Evolutionary conservation across 2,329 filamentous ascomycete genomes (phyloP).

Genomic region (Cladophialophora exuberans): DNA sequence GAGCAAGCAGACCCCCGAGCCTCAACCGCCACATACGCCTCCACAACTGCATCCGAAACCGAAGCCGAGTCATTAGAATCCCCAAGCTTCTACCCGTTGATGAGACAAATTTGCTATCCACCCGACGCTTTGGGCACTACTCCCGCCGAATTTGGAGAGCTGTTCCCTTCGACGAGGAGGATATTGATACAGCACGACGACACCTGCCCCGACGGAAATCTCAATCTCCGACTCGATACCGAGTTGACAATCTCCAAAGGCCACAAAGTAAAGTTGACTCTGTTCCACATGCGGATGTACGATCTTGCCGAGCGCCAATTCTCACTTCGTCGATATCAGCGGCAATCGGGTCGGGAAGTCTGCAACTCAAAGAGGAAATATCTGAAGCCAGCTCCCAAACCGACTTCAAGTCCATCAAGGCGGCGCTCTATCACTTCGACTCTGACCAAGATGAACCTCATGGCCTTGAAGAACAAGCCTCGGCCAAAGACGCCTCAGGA

Average conservation of each 20-base stretch:
- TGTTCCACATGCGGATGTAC: constrained; percentile 96
- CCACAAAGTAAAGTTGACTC: constrained; percentile 67
- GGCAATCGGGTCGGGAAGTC: constrained; percentile 89
- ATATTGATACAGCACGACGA: constrained; percentile 88
- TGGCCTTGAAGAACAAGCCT: constrained; percentile 53
- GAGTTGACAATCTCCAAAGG: constrained; percentile 63
- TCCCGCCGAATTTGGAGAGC: constrained; percentile 76
- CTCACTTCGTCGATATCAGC: constrained; percentile 86
- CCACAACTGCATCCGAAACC: constrained; percentile 66
- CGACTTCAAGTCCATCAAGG: constrained; percentile 36
- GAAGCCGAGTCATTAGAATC: constrained; percentile 56
- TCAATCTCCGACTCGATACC: constrained; percentile 91
- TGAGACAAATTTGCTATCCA: constrained; percentile 50
- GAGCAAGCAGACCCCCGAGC: constrained; percentile 45
- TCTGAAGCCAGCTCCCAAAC: constrained; percentile 45
- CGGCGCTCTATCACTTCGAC: constrained; percentile 64
- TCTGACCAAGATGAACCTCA: constrained; percentile 59
- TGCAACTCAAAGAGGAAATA: constrained; percentile 80
- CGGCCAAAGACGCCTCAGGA: constrained; percentile 64
- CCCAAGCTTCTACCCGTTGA: constrained; percentile 18
- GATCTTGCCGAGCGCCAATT: constrained; percentile 85
- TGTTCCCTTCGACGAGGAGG: constrained; percentile 84
- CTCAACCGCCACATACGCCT: constrained; percentile 80
- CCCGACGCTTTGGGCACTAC: constrained; percentile 74
- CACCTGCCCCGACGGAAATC: constrained; percentile 86